Evolutionary conservation across 163 green algal genomes (phyloP).

Genomic region (Chlamydomonas reinhardtii): DNA sequence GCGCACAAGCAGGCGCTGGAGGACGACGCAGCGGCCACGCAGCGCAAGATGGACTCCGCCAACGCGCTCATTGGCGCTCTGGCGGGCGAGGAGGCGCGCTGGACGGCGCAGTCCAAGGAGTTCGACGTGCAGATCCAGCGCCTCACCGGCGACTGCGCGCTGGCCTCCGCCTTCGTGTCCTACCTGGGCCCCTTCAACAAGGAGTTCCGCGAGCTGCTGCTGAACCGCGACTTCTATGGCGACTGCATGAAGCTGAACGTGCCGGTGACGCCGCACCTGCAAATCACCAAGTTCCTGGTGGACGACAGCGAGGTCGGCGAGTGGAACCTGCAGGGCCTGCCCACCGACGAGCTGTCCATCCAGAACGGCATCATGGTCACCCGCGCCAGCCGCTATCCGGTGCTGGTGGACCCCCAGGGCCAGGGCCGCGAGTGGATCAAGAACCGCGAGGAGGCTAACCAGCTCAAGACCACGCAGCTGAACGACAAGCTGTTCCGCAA

Average conservation of each 20-base stretch:
- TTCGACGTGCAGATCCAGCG: constrained; percentile 88
- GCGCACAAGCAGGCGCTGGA: constrained; percentile 93
- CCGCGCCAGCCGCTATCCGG: constrained; percentile 83
- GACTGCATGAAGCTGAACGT: constrained; percentile 80
- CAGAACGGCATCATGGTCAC: constrained; percentile 98
- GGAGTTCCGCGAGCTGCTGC: constrained; percentile 92
- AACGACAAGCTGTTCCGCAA: constrained; percentile 92
- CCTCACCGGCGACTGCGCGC: constrained; percentile 92
- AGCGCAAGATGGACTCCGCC: constrained; percentile 94
- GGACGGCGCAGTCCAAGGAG: constrained; percentile 89
- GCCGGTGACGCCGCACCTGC: constrained; percentile 84
- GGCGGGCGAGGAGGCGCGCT: constrained; percentile 92
- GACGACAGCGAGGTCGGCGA: constrained; percentile 91
- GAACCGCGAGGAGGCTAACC: constrained; percentile 84
- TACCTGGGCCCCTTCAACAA: constrained; percentile 97
- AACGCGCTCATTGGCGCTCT: constrained; percentile 93
- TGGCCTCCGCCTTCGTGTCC: constrained; percentile 90
- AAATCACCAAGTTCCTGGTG: constrained; percentile 90
- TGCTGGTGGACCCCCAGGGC: constrained; percentile 94
- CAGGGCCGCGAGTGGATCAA: constrained; percentile 87
- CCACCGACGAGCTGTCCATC: constrained; percentile 93
- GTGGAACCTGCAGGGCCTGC: constrained; percentile 93
- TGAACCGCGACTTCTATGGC: constrained; percentile 86
- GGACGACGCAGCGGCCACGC: constrained; percentile 85
- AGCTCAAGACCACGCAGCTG: constrained; percentile 87